phyloP scores from a whole-genome alignment of 176 grass and related monocot species.

The Aegilops sharonensis region DNA sequence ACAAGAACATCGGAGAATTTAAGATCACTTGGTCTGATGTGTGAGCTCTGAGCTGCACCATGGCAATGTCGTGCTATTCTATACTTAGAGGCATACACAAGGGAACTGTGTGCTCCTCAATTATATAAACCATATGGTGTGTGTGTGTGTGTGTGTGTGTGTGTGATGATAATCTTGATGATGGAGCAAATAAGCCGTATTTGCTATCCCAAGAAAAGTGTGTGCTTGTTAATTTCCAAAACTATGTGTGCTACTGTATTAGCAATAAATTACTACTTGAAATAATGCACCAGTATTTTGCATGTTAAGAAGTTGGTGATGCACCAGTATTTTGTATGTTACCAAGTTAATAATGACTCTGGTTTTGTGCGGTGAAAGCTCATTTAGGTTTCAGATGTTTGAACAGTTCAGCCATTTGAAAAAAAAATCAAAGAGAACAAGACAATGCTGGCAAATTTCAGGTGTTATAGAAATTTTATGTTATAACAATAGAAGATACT shows the following conservation, averaged over 20 bases:
- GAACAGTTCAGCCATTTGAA: neutral
- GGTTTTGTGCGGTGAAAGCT: neutral
- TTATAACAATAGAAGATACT: neutral
- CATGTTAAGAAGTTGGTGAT: neutral
- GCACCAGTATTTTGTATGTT: slow-evolving; percentile 6
- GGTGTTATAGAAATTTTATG: neutral
- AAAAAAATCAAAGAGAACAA: neutral
- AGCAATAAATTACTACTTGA: neutral
- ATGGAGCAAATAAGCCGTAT: neutral
- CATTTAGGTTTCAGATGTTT: neutral
- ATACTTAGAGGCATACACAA: neutral
- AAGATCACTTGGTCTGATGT: slow-evolving; percentile 62
- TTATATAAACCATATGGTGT: neutral
- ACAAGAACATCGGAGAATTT: slow-evolving; percentile 30
- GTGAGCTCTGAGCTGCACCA: slow-evolving; percentile 33
- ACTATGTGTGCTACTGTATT: neutral
- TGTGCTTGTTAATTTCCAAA: neutral
- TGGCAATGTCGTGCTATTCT: neutral
- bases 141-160: neutral
- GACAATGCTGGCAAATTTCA: neutral
- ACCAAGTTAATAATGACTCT: neutral
- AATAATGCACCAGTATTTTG: neutral
- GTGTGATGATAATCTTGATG: neutral
- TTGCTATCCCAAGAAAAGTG: neutral
- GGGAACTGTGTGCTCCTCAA: neutral